Evolutionary conservation across 805 yeast genomes (phyloP).

Genomic region (Martiniozyma abietophila): DNA sequence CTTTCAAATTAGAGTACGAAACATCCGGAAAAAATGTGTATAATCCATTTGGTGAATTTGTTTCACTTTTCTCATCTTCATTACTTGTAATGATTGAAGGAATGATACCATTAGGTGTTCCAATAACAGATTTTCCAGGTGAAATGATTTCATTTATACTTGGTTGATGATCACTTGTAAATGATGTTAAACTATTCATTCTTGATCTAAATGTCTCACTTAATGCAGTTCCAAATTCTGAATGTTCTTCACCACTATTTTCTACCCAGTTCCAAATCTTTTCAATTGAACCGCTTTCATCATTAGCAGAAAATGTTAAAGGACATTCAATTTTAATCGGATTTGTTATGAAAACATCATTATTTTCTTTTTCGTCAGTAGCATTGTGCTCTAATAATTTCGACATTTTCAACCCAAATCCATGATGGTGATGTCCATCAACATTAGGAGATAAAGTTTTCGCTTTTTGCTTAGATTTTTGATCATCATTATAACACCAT

Average conservation of each 20-base stretch:
- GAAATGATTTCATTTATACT: no score
- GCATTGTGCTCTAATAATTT: conserved; percentile 15
- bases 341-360: conserved; percentile 27
- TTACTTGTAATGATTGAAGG: conserved; percentile 6
- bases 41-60: conserved; percentile 8
- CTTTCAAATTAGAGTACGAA: conserved; percentile 51
- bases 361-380: conserved; percentile 6
- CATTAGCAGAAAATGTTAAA: conserved; percentile 24
- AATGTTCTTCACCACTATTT: conserved; percentile 1
- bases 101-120: conserved; percentile 4
- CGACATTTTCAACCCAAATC: conserved; percentile 12
- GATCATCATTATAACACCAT: conserved; percentile 37
- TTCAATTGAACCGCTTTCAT: conserved; percentile 10
- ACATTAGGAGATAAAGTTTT: no score
- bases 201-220: conserved; percentile 8
- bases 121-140: conserved; percentile 5
- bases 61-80: conserved; percentile 13
- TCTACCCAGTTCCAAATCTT: conserved; percentile 6
- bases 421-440: no score
- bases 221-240: conserved; percentile 7
- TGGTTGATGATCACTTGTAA: no score
- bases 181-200: conserved; percentile 5
- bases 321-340: conserved; percentile 31
- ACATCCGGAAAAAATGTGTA: conserved; percentile 49
- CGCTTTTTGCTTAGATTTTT: conserved; percentile 1